Evolutionary conservation across 2,329 filamentous ascomycete genomes (phyloP), one percentile per base, ranked within the genome.

Genomic region (Trichoderma sp.): DNA sequence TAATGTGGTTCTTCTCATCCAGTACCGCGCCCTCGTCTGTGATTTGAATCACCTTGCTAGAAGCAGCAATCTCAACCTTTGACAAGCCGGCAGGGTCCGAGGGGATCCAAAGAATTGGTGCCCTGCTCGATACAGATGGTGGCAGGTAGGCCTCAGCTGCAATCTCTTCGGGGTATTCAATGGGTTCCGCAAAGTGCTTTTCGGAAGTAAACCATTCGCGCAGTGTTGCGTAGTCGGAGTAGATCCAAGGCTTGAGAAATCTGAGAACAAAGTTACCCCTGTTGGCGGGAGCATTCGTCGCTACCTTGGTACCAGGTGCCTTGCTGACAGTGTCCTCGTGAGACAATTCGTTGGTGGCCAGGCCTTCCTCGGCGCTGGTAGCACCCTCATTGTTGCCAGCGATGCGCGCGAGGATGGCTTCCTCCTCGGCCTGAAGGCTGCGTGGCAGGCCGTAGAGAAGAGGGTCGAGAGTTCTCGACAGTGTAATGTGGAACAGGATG

Each of bases 201-300:
- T 61, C 67, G 2, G 56, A 58, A 21, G 35, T 13, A 29, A 71
- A 69, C 35, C 66, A 37, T 31, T 86, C 85, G 62, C 92, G 91
- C 75, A 96, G 84, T 3, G 88, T 85, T 19, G 83, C 80, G 79
- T 96, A 96, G 79, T 92, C 88, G 71, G 87, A 83, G 77, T 92
- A 92, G 69, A 88, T 82, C 84, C 95, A 93, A 0, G 94, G 94
- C 77, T 91, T 91, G 69, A 97, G 80, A 83, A 88, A 92, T 73
- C 85, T 87, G 70, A 79, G 75, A 69, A 89, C 75, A 67, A 89
- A 76, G 75, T 86, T 85, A 55, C 84, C 84, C 76, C 86, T 84
- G 78, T 84, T 84, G 29, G 73, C 71, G 29, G 52, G 43, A 62
- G 73, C 73, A 29, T 73, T 73, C 4, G 77, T 73, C 21, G 72